Evolutionary conservation across 2,329 filamentous ascomycete genomes (phyloP).

Genomic region (Diaporthe ilicicola): DNA sequence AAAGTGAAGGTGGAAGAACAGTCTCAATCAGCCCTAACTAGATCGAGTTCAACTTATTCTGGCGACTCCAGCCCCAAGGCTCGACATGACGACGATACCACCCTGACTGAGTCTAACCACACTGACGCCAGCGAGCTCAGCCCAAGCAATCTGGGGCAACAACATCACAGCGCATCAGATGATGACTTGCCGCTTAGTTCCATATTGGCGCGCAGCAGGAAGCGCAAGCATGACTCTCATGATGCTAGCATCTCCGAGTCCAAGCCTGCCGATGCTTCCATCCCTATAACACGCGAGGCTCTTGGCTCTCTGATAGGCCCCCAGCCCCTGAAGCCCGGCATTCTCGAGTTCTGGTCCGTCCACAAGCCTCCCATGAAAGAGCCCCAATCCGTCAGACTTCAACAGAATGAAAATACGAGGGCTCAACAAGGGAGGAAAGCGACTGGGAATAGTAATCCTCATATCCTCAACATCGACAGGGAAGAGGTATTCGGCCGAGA

Average conservation of each 20-base stretch:
- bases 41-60: neutral
- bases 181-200: neutral
- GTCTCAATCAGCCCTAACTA: conserved; percentile 5
- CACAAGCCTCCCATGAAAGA: neutral
- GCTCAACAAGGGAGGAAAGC: neutral
- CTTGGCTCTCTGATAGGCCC: neutral
- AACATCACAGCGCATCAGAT: neutral
- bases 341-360: neutral
- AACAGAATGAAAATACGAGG: neutral
- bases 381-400: no score
- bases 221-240: neutral
- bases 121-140: neutral
- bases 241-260: neutral
- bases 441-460: neutral
- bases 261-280: neutral
- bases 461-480: neutral
- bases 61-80: neutral
- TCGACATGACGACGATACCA: neutral
- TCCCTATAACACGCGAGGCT: neutral
- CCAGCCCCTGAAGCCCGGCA: neutral
- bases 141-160: neutral
- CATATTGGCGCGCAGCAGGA: conserved; percentile 4
- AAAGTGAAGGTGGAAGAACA: neutral
- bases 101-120: neutral
- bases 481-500: neutral